Base-by-base conservation (phyloP, 805 yeast genomes). In the Sungouiozyma ichnusensis region DNA sequence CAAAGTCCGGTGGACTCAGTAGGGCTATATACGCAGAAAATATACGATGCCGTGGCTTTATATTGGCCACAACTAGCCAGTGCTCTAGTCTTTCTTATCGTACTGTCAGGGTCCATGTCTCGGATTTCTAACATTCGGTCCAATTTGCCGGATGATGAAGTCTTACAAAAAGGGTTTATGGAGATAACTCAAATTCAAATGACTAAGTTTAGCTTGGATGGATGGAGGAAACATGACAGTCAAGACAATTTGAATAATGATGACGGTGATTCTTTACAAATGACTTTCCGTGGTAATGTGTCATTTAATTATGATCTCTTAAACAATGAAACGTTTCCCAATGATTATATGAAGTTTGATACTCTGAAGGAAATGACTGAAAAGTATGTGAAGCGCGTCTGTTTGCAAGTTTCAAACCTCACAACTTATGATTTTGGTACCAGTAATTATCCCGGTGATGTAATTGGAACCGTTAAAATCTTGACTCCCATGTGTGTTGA, bases 371-470 rank as follows among this genome's bases (percentile, higher is more conserved):
- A 42, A 9, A n/a, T 51, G 6, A 51, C 54, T 20, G 50, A 52
- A 18, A 44, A 45, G 7, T 14, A 55, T 1, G 42, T 58, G 11
- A 50, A 43, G 34, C 42, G 47, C 1, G 32, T 54, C 2, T 60
- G 64, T 35, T 33, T 60, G 15, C 45, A 50, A 14, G 27, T 57
- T 16, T 52, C 54, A n/a, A 55, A 53, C 27, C 40, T 52, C 16
- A 52, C 57, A 3, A 54, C 62, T 1, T 58, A 43, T 37, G 55
- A 57, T 32, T 11, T 24, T 6, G 29, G 29, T 11, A 24, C 29
- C 6, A 7, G 9, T 11, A 11, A 24, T 6, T 6, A 11, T 24
- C 11, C 29, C 29, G 29, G 29, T 11, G 29, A 24, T 24, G 6
- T 24, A 24, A 24, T 24, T 14, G 62, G 56, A 1, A 35, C 47